Evolutionary conservation across 495 filamentous ascomycete genomes (phyloP).

Genomic region (Talaromyces liani): DNA sequence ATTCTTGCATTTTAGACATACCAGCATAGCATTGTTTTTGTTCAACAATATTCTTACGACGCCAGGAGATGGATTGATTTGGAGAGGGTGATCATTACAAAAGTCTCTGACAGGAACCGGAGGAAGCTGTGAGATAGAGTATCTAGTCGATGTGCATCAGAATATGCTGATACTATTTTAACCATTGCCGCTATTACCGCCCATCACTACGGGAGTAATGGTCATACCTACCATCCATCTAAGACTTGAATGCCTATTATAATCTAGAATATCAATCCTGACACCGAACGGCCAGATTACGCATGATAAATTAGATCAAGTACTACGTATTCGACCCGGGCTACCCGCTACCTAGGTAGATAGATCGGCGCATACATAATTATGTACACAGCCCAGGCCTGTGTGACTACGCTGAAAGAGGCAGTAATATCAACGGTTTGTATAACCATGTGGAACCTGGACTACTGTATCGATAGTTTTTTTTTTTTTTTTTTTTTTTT

Average conservation of each 20-base stretch:
- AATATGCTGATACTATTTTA: background rate
- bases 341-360: too few relatives aligned
- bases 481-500: too few relatives aligned
- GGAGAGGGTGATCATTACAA: background rate
- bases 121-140: background rate
- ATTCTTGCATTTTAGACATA: constrained; percentile 2
- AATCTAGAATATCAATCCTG: background rate
- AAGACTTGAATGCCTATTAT: background rate
- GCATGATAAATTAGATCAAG: background rate
- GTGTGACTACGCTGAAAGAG: background rate
- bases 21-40: background rate
- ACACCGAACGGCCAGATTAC: background rate
- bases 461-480: background rate
- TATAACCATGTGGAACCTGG: background rate
- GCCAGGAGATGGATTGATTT: background rate
- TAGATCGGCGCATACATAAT: background rate
- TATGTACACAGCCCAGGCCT: background rate
- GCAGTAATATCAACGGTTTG: background rate
- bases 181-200: background rate
- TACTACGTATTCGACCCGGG: background rate
- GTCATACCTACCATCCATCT: background rate
- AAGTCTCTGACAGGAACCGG: background rate
- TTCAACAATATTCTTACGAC: background rate
- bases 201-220: background rate
- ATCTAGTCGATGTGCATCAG: background rate